Percentiles rank a stretch among this genome's conserved stretches.
These are phyloP conservation scores for Monosporascus sp. DNA, from an alignment of 2,329 filamentous ascomycete species.

Conservation along the genomic window DNA sequence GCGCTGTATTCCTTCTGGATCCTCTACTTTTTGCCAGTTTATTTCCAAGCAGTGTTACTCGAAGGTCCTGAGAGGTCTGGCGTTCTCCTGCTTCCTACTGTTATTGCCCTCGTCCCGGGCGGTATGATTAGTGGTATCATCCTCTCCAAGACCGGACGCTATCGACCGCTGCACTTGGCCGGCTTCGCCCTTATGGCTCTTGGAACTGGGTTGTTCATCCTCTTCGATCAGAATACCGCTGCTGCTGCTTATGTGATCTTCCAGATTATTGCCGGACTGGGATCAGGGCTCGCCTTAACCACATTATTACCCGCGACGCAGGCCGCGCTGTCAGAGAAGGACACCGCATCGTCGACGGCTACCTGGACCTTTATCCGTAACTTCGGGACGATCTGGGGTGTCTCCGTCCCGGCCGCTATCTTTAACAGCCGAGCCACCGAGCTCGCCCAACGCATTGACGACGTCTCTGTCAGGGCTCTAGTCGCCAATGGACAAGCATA, in stretches of 20 bases:
- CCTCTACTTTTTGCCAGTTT: conserved; percentile 38
- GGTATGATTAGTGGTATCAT: conserved; percentile 12
- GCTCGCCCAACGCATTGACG: conserved; percentile 5
- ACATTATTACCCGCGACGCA: conserved; percentile 35
- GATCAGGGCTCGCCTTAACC: conserved; percentile 33
- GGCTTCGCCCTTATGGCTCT: conserved; percentile 26
- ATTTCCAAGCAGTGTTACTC: conserved; percentile 36
- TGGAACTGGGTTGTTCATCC: conserved; percentile 31
- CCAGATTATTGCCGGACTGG: conserved; percentile 30
- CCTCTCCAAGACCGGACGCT: conserved; percentile 22
- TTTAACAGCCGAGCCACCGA: conserved; percentile 22
- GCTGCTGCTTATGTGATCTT: conserved; percentile 31
- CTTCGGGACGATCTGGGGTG: conserved; percentile 35
- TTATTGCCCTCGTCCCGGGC: conserved; percentile 14
- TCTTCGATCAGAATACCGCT: conserved; percentile 27
- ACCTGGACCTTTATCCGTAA: conserved; percentile 34
- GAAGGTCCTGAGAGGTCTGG: conserved; percentile 25
- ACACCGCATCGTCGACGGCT: conserved; percentile 27
- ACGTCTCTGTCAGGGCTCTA: conserved; percentile 4
- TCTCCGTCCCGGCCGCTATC: conserved; percentile 32
- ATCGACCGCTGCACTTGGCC: conserved; percentile 18
- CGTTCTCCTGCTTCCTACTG: conserved; percentile 21
- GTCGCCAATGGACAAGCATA: conserved; percentile 15
- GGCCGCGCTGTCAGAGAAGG: conserved; percentile 23
- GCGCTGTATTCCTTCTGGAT: conserved; percentile 30